Conservation (phyloP, 2,329 filamentous ascomycete species). For the Aspergillus aculeatus region DNA sequence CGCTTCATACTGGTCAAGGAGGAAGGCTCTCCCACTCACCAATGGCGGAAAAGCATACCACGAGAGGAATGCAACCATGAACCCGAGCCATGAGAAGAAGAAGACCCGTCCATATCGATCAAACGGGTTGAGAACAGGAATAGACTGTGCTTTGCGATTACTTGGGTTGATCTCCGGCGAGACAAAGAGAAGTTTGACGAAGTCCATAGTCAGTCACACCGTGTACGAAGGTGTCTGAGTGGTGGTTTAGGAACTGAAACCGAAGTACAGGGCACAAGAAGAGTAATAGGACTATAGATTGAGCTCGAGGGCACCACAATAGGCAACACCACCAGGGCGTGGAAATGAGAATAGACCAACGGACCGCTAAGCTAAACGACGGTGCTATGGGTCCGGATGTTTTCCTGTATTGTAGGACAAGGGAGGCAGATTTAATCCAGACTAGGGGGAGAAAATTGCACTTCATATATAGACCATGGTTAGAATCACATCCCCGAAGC, state of each 20-base stretch:
- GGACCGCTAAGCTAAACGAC: not conserved
- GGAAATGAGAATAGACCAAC: not conserved
- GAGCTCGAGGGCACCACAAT: not conserved
- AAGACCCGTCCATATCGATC: constrained; percentile 83
- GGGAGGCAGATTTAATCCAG: not conserved
- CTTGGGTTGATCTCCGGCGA: constrained; percentile 77
- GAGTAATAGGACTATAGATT: not conserved
- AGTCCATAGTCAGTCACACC: constrained; percentile 18
- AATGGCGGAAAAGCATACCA: constrained; percentile 89
- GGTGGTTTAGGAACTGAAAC: not conserved
- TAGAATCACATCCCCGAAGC: not conserved
- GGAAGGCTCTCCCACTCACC: constrained; percentile 48
- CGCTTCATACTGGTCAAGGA: not conserved
- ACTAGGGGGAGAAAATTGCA: not conserved
- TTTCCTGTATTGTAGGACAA: not conserved
- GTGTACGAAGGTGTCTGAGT: not conserved
- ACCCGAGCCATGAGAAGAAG: constrained; percentile 85
- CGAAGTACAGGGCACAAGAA: constrained; percentile 1
- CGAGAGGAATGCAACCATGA: constrained; percentile 84
- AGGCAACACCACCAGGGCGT: constrained; percentile 4
- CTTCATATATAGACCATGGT: constrained; percentile 5
- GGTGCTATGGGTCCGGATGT: not conserved
- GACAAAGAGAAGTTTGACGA: constrained; percentile 29
- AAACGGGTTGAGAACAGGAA: constrained; percentile 75
- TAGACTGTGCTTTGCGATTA: constrained; percentile 76